Base-by-base conservation (phyloP, 352 stramenopile species). In the Globisporangium parvum region DNA sequence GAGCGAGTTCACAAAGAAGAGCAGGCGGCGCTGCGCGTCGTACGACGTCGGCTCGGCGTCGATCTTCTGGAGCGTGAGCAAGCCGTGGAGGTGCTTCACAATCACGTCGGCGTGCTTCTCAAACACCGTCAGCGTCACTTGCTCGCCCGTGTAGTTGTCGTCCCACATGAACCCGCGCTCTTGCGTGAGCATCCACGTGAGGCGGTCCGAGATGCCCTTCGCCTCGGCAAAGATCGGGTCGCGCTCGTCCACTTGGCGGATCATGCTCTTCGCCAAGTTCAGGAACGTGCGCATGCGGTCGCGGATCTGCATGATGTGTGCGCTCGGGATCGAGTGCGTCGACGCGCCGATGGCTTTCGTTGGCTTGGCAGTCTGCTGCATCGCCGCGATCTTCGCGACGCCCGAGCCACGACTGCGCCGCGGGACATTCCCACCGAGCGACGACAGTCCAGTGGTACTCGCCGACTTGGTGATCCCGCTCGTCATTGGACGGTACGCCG, bases 1-100 rank as follows among this genome's bases (percentile, higher is more conserved):
- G n/a, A 99, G 68, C 55, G 96, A 98, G 66, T 99, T 99, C 24
- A 98, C 94, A 62, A 99, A 99, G 76, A 99, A 99, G 8, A 98
- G 91, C 26, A 99, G 69, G 24, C 97, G 90, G 21, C 96, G 87
- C 28, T 88, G 87, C 0, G 91, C 97, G 71, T 99, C 97, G 57
- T 96, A 96, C 24, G 92, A 98, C 44, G 93, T 96, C 17, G 96
- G 96, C 71, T 99, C 96, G 1, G 96, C 95, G 65, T 99, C 96
- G 53, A 98, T 96, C 41, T 97, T 97, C 61, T 98, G 95, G 57
- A 98, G 84, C 20, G 91, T 97, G 28, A 99, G 66, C 50, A 99
- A 77, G 17, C 95, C 96, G 54, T 98, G 78, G 23, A 99, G 66
- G 55, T 98, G 95, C 21, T 77, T 79, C 39, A 97, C 65, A 12